Evolutionary conservation across 169 alveolate species (phyloP).

Genomic region (Neospora caninum): DNA sequence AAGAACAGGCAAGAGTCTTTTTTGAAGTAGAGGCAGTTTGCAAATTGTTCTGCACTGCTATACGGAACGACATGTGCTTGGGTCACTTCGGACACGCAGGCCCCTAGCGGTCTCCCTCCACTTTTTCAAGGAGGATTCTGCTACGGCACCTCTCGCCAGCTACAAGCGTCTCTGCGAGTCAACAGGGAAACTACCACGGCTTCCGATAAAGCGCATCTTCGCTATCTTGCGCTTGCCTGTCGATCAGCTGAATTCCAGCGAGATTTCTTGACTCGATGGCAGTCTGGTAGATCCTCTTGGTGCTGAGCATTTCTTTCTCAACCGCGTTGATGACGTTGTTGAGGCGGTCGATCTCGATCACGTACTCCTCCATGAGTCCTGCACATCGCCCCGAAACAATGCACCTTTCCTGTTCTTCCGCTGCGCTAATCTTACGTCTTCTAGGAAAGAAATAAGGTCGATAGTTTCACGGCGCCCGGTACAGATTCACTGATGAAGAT

Average conservation of each 20-base stretch:
- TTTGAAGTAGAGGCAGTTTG: no score
- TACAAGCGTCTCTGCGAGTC: no score
- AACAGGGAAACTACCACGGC: no score
- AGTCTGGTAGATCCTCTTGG: constrained; percentile 82
- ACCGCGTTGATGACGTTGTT: constrained; percentile 85
- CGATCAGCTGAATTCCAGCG: constrained; percentile 90
- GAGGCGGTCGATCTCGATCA: constrained; percentile 89
- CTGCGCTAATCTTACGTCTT: not conserved
- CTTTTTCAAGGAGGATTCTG: no score
- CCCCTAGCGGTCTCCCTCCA: no score
- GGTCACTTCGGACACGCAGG: no score
- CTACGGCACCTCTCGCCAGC: no score
- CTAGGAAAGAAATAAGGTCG: not conserved
- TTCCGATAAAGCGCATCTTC: no score
- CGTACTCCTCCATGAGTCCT: constrained; percentile 80
- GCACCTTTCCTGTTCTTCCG: not conserved
- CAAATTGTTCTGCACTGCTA: no score
- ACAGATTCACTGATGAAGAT: no score
- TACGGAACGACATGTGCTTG: no score
- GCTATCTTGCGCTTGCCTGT: constrained; percentile 54
- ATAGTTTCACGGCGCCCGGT: not conserved
- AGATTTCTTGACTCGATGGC: constrained; percentile 90
- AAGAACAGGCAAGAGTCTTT: no score
- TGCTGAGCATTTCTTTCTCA: constrained; percentile 86
- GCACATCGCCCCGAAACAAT: not conserved